These are phyloP conservation scores for Aureobasidium musti DNA, from an alignment of 2,329 filamentous ascomycete genomes.

Conservation along the genomic window DNA sequence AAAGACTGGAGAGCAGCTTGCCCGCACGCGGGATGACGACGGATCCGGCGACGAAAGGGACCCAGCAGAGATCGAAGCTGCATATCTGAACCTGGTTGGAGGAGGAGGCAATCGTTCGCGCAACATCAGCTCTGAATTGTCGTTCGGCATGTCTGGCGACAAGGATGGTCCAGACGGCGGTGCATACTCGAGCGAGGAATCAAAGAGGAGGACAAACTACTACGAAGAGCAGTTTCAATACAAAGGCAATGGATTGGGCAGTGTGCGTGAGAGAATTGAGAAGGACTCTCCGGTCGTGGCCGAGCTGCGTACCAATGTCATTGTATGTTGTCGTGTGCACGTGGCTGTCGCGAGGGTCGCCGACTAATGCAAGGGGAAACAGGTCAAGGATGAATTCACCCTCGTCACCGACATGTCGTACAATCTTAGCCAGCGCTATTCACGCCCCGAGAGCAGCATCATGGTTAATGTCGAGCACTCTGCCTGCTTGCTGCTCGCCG, in stretches of 20 bases:
- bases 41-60: conserved; percentile 26
- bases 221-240: conserved; percentile 42
- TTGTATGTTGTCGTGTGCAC: conserved; percentile 44
- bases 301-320: conserved; percentile 54
- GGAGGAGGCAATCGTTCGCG: conserved; percentile 22
- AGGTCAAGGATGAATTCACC: conserved; percentile 74
- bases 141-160: conserved; percentile 23
- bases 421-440: conserved; percentile 72
- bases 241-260: conserved; percentile 36
- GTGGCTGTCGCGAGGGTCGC: background rate
- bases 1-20: conserved; percentile 22
- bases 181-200: conserved; percentile 32
- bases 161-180: background rate
- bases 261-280: conserved; percentile 45
- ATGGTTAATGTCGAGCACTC: conserved; percentile 76
- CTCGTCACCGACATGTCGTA: conserved; percentile 74
- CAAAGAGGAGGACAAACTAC: conserved; percentile 39
- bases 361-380: conserved; percentile 27
- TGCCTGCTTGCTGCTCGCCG: conserved; percentile 71
- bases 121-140: conserved; percentile 25
- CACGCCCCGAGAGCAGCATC: conserved; percentile 70
- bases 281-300: conserved; percentile 53
- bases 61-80: conserved; percentile 28
- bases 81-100: conserved; percentile 24
- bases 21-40: conserved; percentile 12